Conservation (phyloP, 2,329 filamentous ascomycete species). For the Rhexocercosporidium sp. region DNA sequence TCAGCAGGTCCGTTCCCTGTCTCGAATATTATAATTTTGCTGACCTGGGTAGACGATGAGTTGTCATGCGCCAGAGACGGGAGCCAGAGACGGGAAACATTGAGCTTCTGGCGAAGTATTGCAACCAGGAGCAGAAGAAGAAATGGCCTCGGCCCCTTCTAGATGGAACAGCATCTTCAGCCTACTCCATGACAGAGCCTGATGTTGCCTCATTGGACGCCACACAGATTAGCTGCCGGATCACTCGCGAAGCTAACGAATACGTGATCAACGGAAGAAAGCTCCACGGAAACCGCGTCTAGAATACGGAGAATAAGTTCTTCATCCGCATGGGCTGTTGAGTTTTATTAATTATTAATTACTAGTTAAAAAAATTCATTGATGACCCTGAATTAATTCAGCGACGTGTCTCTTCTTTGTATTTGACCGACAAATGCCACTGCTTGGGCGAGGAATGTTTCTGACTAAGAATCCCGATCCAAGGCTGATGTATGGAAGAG, state of each 20-base stretch:
- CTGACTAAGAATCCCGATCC: too few species aligned
- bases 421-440: too few species aligned
- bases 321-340: conserved; percentile 42
- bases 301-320: conserved; percentile 40
- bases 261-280: conserved; percentile 50
- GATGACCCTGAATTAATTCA: too few species aligned
- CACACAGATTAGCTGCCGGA: conserved; percentile 50
- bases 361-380: too few species aligned
- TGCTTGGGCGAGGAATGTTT: too few species aligned
- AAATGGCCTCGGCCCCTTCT: conserved; percentile 55
- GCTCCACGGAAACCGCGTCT: conserved; percentile 48
- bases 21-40: background rate
- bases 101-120: conserved; percentile 58
- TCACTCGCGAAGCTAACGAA: conserved; percentile 44
- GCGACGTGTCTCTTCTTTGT: too few species aligned
- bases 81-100: conserved; percentile 56
- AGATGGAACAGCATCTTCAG: conserved; percentile 53
- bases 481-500: too few species aligned
- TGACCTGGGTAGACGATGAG: conserved; percentile 46
- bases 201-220: conserved; percentile 56
- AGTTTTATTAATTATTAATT: too few species aligned
- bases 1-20: conserved; percentile 28
- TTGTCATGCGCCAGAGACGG: conserved; percentile 53
- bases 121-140: conserved; percentile 54
- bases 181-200: conserved; percentile 58